phyloP scores from a whole-genome alignment of 208 protist species.

The Acanthamoeba lenticulata region DNA sequence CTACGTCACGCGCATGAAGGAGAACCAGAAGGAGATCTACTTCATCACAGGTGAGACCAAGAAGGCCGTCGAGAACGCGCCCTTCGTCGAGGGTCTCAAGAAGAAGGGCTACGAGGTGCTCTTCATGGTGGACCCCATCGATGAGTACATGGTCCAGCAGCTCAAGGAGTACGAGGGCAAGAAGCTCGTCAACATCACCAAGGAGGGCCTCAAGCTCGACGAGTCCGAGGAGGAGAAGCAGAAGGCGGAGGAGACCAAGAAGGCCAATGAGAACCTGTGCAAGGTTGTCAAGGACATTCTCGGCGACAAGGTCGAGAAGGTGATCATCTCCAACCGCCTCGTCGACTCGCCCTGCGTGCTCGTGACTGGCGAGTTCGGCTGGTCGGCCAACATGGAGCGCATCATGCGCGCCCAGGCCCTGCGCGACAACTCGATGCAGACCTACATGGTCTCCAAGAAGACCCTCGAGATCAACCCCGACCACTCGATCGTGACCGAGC shows the following conservation, averaged over 20 bases:
- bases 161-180: constrained; percentile 98
- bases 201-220: constrained; percentile 98
- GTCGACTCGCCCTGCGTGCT: constrained; percentile 97
- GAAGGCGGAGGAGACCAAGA: constrained; percentile 93
- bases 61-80: constrained; percentile 92
- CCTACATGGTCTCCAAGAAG: constrained; percentile 99
- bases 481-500: constrained; percentile 96
- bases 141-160: constrained; percentile 97
- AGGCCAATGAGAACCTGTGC: constrained; percentile 93
- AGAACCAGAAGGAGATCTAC: constrained; percentile 98
- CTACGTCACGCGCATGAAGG: constrained; percentile 97
- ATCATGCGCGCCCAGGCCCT: constrained; percentile 99
- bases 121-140: constrained; percentile 98
- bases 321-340: constrained; percentile 95
- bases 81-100: constrained; percentile 96
- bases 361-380: constrained; percentile 98
- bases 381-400: constrained; percentile 99
- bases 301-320: constrained; percentile 99
- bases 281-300: constrained; percentile 99
- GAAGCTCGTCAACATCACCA: constrained; percentile 98
- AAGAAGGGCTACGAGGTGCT: constrained; percentile 96
- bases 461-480: constrained; percentile 98
- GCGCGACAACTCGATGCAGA: constrained; percentile 95
- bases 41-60: constrained; percentile 98
- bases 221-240: constrained; percentile 96